Conservation (phyloP, 2,329 filamentous ascomycete species). For the Penicillium verrucosum region DNA sequence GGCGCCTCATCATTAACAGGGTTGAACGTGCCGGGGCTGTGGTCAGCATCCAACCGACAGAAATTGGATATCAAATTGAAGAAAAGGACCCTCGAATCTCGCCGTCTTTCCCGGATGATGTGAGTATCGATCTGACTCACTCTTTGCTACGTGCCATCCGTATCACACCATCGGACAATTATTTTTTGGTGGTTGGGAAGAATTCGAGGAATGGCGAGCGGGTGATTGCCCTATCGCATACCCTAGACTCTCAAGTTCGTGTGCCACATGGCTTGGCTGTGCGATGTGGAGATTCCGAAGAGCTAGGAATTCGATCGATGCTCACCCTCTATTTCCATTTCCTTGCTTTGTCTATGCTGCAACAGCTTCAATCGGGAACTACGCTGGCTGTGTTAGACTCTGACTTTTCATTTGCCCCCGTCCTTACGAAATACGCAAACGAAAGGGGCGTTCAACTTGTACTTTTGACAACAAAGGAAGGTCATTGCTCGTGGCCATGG, state of each 20-base stretch:
- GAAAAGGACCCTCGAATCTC: not conserved
- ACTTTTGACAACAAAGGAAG: constrained; percentile 16
- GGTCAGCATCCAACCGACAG: constrained; percentile 5
- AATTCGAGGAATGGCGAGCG: not conserved
- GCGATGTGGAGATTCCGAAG: constrained; percentile 5
- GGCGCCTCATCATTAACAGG: constrained; percentile 16
- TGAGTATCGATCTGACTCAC: constrained; percentile 9
- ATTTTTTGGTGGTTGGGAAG: constrained; percentile 17
- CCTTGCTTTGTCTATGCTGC: constrained; percentile 10
- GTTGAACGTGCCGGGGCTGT: constrained; percentile 4
- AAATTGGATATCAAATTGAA: constrained; percentile 11
- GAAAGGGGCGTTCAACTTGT: constrained; percentile 14
- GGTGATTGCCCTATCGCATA: constrained; percentile 13
- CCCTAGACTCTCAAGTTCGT: constrained; percentile 9
- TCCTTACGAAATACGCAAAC: constrained; percentile 10
- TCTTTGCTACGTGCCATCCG: constrained; percentile 15
- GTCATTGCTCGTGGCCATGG: constrained; percentile 13
- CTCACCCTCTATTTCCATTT: constrained; percentile 16
- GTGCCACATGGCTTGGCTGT: constrained; percentile 5
- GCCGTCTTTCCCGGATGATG: not conserved
- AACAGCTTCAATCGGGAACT: constrained; percentile 5
- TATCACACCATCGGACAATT: constrained; percentile 2
- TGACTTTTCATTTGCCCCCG: constrained; percentile 16
- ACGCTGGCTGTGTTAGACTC: constrained; percentile 17
- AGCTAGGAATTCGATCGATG: constrained; percentile 8